Conservation (phyloP, 305 asterid genomes). For the Petunia hybrid region DNA sequence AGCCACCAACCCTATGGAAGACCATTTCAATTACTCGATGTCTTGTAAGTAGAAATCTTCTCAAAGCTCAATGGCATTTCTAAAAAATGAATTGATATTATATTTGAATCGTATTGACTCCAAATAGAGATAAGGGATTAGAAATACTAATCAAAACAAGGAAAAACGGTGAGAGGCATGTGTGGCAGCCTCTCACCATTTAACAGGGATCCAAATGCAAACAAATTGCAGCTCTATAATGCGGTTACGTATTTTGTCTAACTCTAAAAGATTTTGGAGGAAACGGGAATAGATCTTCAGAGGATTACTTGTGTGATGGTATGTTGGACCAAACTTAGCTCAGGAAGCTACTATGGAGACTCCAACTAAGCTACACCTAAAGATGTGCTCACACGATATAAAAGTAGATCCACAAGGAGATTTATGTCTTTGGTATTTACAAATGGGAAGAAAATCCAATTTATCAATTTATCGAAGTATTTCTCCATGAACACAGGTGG, state of each 20-base stretch:
- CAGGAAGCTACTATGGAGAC: not conserved
- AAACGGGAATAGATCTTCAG: not conserved
- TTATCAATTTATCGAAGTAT: not conserved
- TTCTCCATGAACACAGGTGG: not conserved
- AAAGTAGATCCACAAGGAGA: not conserved
- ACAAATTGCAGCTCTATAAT: not conserved
- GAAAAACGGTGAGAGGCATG: not conserved
- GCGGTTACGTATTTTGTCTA: not conserved
- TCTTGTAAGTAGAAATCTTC: not conserved
- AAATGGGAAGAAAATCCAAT: not conserved
- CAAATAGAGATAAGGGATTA: not conserved
- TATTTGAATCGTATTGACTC: not conserved
- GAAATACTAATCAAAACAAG: not conserved
- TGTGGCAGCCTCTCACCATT: not conserved
- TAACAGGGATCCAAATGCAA: not conserved
- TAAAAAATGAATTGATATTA: not conserved
- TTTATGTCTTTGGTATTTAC: not conserved
- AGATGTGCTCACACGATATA: not conserved
- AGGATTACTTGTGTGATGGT: not conserved
- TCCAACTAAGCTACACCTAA: not conserved
- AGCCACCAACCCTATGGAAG: not conserved
- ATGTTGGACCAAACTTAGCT: not conserved
- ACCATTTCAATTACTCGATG: not conserved
- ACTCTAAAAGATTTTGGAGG: not conserved
- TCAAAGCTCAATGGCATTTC: not conserved